These are phyloP conservation scores for Ascoidea rubescens DNA, from an alignment of 805 yeast genomes.

Conservation along the genomic window DNA sequence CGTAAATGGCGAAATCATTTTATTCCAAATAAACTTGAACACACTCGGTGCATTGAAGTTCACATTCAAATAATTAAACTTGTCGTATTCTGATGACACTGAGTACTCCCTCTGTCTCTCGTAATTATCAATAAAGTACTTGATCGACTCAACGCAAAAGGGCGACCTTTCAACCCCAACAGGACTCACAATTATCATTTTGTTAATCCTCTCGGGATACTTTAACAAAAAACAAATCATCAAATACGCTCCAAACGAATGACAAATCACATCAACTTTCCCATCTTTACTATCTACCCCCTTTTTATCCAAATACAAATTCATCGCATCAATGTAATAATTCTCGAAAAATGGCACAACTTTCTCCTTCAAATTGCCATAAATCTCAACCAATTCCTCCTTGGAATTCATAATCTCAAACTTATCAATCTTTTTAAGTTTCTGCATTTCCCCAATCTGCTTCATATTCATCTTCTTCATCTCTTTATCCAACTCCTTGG, in stretches of 20 bases:
- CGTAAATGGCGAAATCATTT: slow-evolving; percentile 16
- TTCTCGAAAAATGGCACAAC: slow-evolving; percentile 30
- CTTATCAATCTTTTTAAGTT: slow-evolving; percentile 21
- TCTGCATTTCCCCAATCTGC: neutral
- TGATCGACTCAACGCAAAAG: slow-evolving; percentile 33
- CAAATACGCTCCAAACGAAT: slow-evolving; percentile 70
- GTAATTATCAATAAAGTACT: slow-evolving; percentile 18
- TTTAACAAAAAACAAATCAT: slow-evolving; percentile 47
- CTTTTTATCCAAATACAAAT: slow-evolving; percentile 13
- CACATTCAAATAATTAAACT: slow-evolving; percentile 23
- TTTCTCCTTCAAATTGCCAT: slow-evolving; percentile 22
- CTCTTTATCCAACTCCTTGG: neutral
- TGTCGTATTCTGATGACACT: slow-evolving; percentile 24
- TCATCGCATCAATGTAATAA: slow-evolving; percentile 45
- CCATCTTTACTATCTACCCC: slow-evolving; percentile 24
- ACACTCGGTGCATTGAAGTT: slow-evolving; percentile 33
- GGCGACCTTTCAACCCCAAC: slow-evolving; percentile 67
- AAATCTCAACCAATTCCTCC: slow-evolving; percentile 17
- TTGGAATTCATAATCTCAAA: slow-evolving; percentile 25
- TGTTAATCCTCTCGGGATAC: slow-evolving; percentile 39
- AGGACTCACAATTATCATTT: slow-evolving; percentile 54
- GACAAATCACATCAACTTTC: slow-evolving; percentile 54
- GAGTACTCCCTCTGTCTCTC: slow-evolving; percentile 11
- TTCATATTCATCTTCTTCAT: too few species aligned
- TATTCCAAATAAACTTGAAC: slow-evolving; percentile 28